Evolutionary conservation across 2,329 filamentous ascomycete species (phyloP).

Genomic region (Fusarium xylarioides): DNA sequence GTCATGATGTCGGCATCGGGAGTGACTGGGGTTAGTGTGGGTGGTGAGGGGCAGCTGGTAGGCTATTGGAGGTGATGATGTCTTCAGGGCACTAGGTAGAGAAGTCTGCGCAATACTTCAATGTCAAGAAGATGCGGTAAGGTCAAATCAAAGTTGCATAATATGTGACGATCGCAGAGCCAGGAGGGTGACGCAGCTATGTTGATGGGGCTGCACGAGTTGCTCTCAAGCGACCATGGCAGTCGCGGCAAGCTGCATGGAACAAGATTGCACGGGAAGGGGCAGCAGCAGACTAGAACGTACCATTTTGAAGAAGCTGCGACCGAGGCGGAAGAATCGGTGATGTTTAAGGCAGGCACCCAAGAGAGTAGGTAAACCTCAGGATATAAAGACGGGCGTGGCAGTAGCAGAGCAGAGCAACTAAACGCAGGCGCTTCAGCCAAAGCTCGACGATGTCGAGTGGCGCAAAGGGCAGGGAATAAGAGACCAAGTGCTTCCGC

Average conservation of each 20-base stretch:
- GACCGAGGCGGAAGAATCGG: slow-evolving; percentile 17
- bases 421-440: slow-evolving; percentile 14
- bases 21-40: slow-evolving; percentile 27
- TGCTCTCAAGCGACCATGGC: slow-evolving; percentile 11
- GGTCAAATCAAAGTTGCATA: slow-evolving; percentile 9
- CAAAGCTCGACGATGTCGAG: slow-evolving; percentile 32
- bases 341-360: slow-evolving; percentile 8
- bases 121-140: background rate
- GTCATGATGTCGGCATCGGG: slow-evolving; percentile 39
- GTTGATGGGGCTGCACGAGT: slow-evolving; percentile 14
- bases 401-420: slow-evolving; percentile 12
- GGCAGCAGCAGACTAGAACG: slow-evolving; percentile 13
- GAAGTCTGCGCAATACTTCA: slow-evolving; percentile 18
- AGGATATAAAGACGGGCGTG: slow-evolving; percentile 22
- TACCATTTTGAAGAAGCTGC: slow-evolving; percentile 37
- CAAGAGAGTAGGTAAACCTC: slow-evolving; percentile 9
- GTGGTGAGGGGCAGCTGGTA: slow-evolving; percentile 27
- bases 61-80: slow-evolving; percentile 24
- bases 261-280: slow-evolving; percentile 6
- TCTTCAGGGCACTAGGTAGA: slow-evolving; percentile 15
- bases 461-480: slow-evolving; percentile 14
- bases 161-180: background rate
- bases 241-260: slow-evolving; percentile 32
- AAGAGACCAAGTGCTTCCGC: background rate
- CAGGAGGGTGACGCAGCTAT: slow-evolving; percentile 34